Evolutionary conservation across 2,329 filamentous ascomycete genomes (phyloP).

Genomic region (Alternaria dauci): DNA sequence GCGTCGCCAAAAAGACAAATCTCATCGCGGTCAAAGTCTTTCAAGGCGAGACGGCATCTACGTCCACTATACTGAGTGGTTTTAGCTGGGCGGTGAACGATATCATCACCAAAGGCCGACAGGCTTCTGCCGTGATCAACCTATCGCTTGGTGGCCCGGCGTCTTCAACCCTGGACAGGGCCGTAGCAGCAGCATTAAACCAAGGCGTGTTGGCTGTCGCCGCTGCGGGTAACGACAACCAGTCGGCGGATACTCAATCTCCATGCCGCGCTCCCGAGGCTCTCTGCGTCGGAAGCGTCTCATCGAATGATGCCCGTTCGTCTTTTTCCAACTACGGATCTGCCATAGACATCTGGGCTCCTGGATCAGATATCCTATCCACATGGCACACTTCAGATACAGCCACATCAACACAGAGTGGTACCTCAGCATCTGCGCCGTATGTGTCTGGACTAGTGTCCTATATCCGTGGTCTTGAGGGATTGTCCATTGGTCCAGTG

Average conservation of each 20-base stretch:
- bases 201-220: constrained; percentile 47
- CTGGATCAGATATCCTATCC: constrained; percentile 51
- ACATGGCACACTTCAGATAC: constrained; percentile 58
- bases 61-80: constrained; percentile 37
- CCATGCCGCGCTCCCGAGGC: constrained; percentile 46
- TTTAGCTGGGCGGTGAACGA: constrained; percentile 47
- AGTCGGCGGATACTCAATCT: constrained; percentile 36
- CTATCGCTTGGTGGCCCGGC: constrained; percentile 48
- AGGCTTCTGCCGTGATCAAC: constrained; percentile 46
- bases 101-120: constrained; percentile 37
- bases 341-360: constrained; percentile 50
- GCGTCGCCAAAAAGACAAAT: constrained; percentile 45
- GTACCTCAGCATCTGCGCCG: constrained; percentile 72
- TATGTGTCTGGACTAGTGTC: constrained; percentile 73
- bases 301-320: constrained; percentile 34
- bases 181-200: constrained; percentile 39
- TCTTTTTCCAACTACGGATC: constrained; percentile 48
- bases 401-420: constrained; percentile 57
- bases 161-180: constrained; percentile 41
- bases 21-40: constrained; percentile 51
- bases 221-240: constrained; percentile 48
- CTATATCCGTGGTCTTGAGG: constrained; percentile 68
- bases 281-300: constrained; percentile 48
- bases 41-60: constrained; percentile 18
- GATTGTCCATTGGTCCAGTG: constrained; percentile 26